Base-by-base conservation (phyloP, 1,139 yeast species). In the Waltiozyma sp. region DNA sequence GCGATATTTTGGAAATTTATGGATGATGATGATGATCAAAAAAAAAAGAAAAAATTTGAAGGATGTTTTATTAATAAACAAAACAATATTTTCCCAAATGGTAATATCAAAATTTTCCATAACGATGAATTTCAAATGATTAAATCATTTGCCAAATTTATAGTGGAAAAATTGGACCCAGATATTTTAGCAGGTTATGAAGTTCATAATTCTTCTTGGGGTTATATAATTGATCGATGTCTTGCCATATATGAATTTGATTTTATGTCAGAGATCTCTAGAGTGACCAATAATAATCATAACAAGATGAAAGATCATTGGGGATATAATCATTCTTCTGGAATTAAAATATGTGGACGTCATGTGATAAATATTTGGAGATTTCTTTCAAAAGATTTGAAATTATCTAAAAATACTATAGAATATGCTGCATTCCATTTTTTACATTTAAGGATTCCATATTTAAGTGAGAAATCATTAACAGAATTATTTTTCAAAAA, bases 141-240 rank as follows among this genome's bases (percentile, higher is more conserved):
- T 3, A 64, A 69, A 8, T 69, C 69, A 9, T 63, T 89, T 8
- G 61, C 79, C 0, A 66, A 70, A 2, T 48, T 82, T n/a, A 78
- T 86, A 0, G 70, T 77, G 24, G n/a, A n/a, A n/a, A 52, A 65
- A 3, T 69, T 77, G 43, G 97, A 91, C 56, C 97, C 98, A 0
- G 98, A 91, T 58, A 76, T 91, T 36, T 57, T 93, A 8, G 71
- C 87, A 0, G 97, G 97, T 0, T 91, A 74, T 58, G 98, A 91
- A 55, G 72, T 87, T 10, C 85, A 87, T 53, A 66, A 80, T 2
- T 55, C 73, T 1, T 86, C 96, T 0, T 89, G 97, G 96, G 97
- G 98, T 0, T 91, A 85, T 54, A 45, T 89, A 0, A 69, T 85
- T 36, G 94, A 85, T 46, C 61, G 98, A 37, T 74, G 77, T 45